Conservation (phyloP, 202 grass and related monocot species). For the Saccharum hybrid region DNA sequence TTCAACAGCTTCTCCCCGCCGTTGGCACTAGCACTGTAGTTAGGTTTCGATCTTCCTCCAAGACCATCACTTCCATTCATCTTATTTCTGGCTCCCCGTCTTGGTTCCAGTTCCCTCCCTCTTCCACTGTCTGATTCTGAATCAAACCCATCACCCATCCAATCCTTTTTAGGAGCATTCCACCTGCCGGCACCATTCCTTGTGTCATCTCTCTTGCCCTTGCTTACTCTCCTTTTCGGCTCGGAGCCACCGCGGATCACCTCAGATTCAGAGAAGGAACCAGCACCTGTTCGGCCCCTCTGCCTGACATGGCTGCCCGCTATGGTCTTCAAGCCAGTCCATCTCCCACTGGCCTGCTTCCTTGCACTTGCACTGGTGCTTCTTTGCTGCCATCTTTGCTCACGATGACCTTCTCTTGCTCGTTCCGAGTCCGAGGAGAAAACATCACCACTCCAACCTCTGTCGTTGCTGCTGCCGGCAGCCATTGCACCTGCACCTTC, state of each 20-base stretch:
- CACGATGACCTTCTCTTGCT: conserved; percentile 7
- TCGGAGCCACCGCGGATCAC: background rate
- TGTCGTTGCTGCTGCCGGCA: background rate
- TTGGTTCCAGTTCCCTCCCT: background rate
- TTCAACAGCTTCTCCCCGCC: background rate
- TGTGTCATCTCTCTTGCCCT: background rate
- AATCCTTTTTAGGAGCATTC: conserved; percentile 10
- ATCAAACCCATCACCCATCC: background rate
- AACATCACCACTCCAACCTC: background rate
- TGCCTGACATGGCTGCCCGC: too few species aligned
- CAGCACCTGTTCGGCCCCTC: background rate
- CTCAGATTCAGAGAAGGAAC: conserved; percentile 41
- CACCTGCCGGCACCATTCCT: background rate
- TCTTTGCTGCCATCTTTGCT: conserved; percentile 25
- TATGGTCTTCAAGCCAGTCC: background rate
- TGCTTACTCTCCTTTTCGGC: conserved; percentile 35
- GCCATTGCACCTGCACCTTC: background rate
- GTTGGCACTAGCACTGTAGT: background rate
- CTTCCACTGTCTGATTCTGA: conserved; percentile 7
- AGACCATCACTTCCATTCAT: background rate
- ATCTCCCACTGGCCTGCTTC: background rate
- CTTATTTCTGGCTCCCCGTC: conserved; percentile 25
- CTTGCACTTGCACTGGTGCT: background rate
- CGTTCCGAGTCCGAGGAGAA: conserved; percentile 34
- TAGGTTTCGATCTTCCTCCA: background rate